Evolutionary conservation across 306 rosid genomes (phyloP).

Genomic region (Glycine tomentella): DNA sequence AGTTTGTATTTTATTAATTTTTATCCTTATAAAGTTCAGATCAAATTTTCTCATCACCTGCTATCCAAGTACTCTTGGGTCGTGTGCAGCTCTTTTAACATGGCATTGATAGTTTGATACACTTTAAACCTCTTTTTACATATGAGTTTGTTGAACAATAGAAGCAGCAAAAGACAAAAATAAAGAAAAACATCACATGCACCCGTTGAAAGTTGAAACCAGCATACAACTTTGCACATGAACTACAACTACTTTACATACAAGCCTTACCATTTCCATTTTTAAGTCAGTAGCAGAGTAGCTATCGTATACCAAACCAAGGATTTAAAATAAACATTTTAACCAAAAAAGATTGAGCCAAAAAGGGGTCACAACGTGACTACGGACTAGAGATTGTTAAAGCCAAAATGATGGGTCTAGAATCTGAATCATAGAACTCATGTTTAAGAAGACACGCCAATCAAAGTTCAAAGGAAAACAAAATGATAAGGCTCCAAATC

Average conservation of each 20-base stretch:
- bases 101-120: not conserved
- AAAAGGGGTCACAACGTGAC: not conserved
- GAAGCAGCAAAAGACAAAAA: constrained; percentile 5
- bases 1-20: not conserved
- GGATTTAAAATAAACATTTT: constrained; percentile 4
- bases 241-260: not conserved
- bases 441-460: no score
- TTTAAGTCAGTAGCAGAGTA: not conserved
- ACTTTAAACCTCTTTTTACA: not conserved
- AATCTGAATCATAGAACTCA: not conserved
- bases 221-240: constrained; percentile 16
- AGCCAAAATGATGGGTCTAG: not conserved
- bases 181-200: constrained; percentile 16
- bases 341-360: not conserved
- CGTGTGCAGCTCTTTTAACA: not conserved
- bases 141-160: not conserved
- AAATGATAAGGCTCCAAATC: not conserved
- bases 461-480: no score
- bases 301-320: constrained; percentile 1
- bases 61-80: not conserved
- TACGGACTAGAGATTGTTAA: not conserved
- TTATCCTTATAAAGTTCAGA: not conserved
- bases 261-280: constrained; percentile 3
- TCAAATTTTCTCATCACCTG: not conserved
- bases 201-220: not conserved